A percentile compares a stretch with the other conserved stretches of the same genome.
These are phyloP conservation scores for Monosiga brevicollis DNA, from an alignment of 78 protist genomes.

Conservation along the genomic window DNA sequence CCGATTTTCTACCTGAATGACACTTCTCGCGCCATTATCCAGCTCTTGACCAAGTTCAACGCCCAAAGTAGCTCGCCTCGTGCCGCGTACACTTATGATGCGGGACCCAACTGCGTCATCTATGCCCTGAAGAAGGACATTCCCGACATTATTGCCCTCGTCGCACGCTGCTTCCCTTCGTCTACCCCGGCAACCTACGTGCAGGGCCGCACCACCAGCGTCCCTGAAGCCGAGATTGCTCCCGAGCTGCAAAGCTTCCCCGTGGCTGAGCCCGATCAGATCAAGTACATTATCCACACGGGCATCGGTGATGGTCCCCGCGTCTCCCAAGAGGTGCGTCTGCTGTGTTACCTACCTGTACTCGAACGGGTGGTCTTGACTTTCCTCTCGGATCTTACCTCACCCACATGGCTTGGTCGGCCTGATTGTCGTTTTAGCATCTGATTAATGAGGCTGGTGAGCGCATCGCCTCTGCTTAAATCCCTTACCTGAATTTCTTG, in stretches of 20 bases:
- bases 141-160: slow-evolving; percentile 20
- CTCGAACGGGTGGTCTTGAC: no score
- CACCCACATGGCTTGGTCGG: no score
- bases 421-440: no score
- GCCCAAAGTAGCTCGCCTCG: neutral
- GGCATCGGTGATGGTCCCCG: neutral
- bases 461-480: no score
- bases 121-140: slow-evolving; percentile 34
- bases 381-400: no score
- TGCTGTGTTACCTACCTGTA: no score
- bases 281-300: slow-evolving; percentile 6
- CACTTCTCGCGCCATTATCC: slow-evolving; percentile 52
- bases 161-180: slow-evolving; percentile 48
- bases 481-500: no score
- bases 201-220: neutral
- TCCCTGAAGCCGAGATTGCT: neutral
- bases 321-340: neutral
- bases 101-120: slow-evolving; percentile 95
- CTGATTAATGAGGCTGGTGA: no score
- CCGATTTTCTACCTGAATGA: slow-evolving; percentile 89
- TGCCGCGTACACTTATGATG: slow-evolving; percentile 97
- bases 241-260: neutral
- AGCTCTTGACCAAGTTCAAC: slow-evolving; percentile 54
- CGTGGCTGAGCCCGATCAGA: neutral
- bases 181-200: neutral